These are phyloP conservation scores for Colletotrichum orbiculare DNA, from an alignment of 2,329 filamentous ascomycete species.

Conservation along the genomic window DNA sequence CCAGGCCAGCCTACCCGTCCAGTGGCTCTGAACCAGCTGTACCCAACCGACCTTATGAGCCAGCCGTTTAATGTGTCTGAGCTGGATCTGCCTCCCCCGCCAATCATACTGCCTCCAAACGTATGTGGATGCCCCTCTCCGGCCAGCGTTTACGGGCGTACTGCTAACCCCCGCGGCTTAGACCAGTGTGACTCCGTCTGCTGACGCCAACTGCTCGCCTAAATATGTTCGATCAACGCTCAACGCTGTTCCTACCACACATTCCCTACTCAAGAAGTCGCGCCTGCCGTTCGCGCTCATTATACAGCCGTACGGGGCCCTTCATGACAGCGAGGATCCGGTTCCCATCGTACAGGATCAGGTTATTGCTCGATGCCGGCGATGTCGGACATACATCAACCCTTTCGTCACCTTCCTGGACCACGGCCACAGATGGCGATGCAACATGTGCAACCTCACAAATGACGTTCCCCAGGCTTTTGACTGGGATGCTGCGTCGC, in stretches of 20 bases:
- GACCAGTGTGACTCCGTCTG: slow-evolving; percentile 92
- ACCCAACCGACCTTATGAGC: slow-evolving; percentile 89
- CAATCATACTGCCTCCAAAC: slow-evolving; percentile 90
- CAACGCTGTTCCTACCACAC: slow-evolving; percentile 91
- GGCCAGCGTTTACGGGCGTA: not conserved
- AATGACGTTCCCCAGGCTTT: slow-evolving; percentile 99
- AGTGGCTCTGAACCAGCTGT: slow-evolving; percentile 83
- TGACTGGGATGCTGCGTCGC: slow-evolving; percentile 93
- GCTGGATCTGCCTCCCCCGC: slow-evolving; percentile 89
- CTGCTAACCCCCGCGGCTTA: slow-evolving; percentile 48
- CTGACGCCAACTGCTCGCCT: slow-evolving; percentile 88
- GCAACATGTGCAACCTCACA: slow-evolving; percentile 99
- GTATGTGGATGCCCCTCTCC: slow-evolving; percentile 64
- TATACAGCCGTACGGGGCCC: slow-evolving; percentile 92
- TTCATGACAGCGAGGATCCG: slow-evolving; percentile 92
- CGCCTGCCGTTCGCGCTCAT: slow-evolving; percentile 94
- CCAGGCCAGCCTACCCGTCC: slow-evolving; percentile 49
- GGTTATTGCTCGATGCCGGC: slow-evolving; percentile 94
- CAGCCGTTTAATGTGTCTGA: slow-evolving; percentile 96
- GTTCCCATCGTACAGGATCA: slow-evolving; percentile 96
- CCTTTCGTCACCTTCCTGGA: slow-evolving; percentile 97
- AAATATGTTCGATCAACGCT: slow-evolving; percentile 96
- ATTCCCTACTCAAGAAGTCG: slow-evolving; percentile 95
- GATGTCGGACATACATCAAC: slow-evolving; percentile 98
- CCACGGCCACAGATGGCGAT: slow-evolving; percentile 97